Conservation (phyloP, 2,329 filamentous ascomycete genomes). For the Rhynchosporium secalis region DNA sequence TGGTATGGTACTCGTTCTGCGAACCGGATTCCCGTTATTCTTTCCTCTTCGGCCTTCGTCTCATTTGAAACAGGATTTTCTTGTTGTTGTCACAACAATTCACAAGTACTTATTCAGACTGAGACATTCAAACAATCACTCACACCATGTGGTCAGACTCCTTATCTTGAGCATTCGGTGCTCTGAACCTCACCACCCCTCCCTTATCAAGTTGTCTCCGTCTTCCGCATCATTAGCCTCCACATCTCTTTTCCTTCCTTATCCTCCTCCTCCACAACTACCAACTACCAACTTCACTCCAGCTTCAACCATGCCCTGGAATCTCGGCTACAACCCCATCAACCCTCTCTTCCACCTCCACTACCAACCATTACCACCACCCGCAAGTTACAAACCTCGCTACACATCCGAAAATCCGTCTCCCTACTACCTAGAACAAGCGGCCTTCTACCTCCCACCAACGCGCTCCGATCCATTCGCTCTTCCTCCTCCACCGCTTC, state of each 20-base stretch:
- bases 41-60: not conserved
- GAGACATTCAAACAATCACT: not conserved
- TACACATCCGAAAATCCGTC: not conserved
- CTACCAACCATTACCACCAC: not conserved
- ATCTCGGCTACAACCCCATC: not conserved
- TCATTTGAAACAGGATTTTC: not conserved
- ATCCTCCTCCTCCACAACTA: not conserved
- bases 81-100: not conserved
- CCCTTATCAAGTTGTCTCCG: not conserved
- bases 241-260: not conserved
- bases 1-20: no score
- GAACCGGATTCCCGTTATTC: no score
- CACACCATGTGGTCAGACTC: not conserved
- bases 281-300: not conserved
- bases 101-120: no score
- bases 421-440: constrained; percentile 15
- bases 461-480: constrained; percentile 8
- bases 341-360: not conserved
- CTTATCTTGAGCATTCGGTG: not conserved
- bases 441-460: constrained; percentile 3
- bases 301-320: not conserved
- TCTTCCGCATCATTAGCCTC: not conserved
- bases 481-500: not conserved
- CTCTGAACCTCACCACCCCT: not conserved
- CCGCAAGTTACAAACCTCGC: not conserved